Conservation (phyloP, 768 basidiomycete genomes). For the Phlebiopsis gigantea region DNA sequence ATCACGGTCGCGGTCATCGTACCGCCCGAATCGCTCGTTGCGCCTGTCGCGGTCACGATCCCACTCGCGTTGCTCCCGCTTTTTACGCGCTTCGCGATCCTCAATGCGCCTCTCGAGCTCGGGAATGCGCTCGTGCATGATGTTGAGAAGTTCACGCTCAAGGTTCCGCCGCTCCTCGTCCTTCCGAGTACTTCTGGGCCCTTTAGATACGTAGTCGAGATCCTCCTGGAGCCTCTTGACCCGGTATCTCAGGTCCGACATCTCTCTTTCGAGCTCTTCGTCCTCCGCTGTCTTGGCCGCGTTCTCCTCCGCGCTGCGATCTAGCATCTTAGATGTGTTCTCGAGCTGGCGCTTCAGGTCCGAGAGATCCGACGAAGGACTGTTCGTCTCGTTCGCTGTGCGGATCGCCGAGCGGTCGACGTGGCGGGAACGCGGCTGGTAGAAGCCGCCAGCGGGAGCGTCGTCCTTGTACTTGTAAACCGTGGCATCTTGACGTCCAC, state of each 20-base stretch:
- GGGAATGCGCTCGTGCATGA: conserved; percentile 90
- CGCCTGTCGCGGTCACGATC: conserved; percentile 73
- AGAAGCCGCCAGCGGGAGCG: conserved; percentile 57
- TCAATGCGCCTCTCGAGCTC: conserved; percentile 84
- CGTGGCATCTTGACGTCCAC: conserved; percentile 78
- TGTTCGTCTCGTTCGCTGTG: conserved; percentile 62
- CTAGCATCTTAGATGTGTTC: conserved; percentile 76
- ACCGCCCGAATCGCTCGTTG: conserved; percentile 77
- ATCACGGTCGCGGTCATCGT: conserved; percentile 36
- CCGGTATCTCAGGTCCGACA: conserved; percentile 79
- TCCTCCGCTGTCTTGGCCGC: conserved; percentile 68
- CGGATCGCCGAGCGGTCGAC: conserved; percentile 81
- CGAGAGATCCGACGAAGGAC: conserved; percentile 59
- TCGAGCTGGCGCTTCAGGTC: conserved; percentile 83
- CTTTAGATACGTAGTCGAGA: conserved; percentile 78
- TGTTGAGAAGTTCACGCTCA: conserved; percentile 78
- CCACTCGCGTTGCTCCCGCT: conserved; percentile 76
- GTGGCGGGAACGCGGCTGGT: conserved; percentile 78
- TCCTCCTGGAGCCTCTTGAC: conserved; percentile 89
- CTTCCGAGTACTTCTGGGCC: conserved; percentile 63
- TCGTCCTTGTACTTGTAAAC: conserved; percentile 82
- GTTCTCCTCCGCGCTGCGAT: conserved; percentile 62
- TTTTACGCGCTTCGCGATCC: conserved; percentile 68
- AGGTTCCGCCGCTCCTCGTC: conserved; percentile 84
- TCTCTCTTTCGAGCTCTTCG: conserved; percentile 85